phyloP scores from a whole-genome alignment of 202 grass and related monocot species.

The Digitaria exilis region DNA sequence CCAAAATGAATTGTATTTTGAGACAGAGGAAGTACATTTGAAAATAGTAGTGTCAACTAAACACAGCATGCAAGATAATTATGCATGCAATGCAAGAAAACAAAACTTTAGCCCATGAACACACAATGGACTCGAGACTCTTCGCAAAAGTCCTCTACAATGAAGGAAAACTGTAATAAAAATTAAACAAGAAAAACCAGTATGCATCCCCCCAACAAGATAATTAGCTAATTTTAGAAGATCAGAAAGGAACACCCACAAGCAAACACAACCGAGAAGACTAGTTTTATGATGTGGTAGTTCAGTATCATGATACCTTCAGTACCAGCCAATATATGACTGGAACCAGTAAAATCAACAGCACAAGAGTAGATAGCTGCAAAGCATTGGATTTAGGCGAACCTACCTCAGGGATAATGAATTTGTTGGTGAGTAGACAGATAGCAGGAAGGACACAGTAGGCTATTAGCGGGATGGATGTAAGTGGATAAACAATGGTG shows the following conservation, averaged over 20 bases:
- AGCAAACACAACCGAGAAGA: background rate
- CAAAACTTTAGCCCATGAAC: background rate
- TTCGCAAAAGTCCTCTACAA: too few relatives aligned
- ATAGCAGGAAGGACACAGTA: slow-evolving; percentile 97
- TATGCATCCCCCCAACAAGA: background rate
- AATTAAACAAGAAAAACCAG: background rate
- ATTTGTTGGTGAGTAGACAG: slow-evolving; percentile 79
- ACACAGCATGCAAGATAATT: background rate
- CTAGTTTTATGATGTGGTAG: slow-evolving; percentile 1
- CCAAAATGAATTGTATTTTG: too few relatives aligned
- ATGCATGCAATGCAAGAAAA: slow-evolving; percentile 3
- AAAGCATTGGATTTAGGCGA: background rate
- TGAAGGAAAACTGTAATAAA: background rate
- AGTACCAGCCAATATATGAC: background rate
- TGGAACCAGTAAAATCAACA: background rate
- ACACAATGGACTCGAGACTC: background rate
- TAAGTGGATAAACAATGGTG: slow-evolving; percentile 98
- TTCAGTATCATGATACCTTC: background rate
- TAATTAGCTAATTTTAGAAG: background rate
- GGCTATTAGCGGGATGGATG: slow-evolving; percentile 87
- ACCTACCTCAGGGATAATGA: slow-evolving; percentile 97
- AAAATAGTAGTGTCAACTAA: background rate
- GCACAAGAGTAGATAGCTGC: background rate
- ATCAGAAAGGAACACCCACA: background rate
- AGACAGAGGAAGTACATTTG: too few relatives aligned